Conservation (phyloP, 352 stramenopile species). For the Phytophthora sp. region DNA sequence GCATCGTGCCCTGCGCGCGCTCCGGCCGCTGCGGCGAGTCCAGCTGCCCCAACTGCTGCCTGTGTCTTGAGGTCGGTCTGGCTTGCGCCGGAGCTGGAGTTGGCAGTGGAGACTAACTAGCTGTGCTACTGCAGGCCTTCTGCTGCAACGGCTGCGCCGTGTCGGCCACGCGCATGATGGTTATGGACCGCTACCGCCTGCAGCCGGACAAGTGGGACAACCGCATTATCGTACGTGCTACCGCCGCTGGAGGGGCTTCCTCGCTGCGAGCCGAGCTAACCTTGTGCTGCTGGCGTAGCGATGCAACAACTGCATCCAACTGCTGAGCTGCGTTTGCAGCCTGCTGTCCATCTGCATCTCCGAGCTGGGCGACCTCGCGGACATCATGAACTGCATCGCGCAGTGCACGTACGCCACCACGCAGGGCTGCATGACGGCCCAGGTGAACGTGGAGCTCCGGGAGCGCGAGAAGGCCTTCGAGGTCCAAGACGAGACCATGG, state of each 20-base stretch:
- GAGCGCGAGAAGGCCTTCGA: constrained; percentile 67
- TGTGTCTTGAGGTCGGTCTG: constrained; percentile 87
- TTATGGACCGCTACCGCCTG: constrained; percentile 92
- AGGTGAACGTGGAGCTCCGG: constrained; percentile 93
- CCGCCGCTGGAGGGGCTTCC: background rate
- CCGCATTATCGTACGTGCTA: constrained; percentile 82
- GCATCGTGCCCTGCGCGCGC: constrained; percentile 86
- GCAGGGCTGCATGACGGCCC: constrained; percentile 94
- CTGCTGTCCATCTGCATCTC: constrained; percentile 82
- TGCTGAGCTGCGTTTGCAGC: constrained; percentile 74
- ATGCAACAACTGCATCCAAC: constrained; percentile 94
- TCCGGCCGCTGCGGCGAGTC: constrained; percentile 88
- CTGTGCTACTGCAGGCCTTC: constrained; percentile 50
- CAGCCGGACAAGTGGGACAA: constrained; percentile 94
- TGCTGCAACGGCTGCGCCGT: constrained; percentile 91
- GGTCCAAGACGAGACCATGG: constrained; percentile 62
- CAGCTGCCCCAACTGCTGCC: constrained; percentile 87
- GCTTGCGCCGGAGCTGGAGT: background rate
- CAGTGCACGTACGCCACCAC: constrained; percentile 93
- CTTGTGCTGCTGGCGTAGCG: constrained; percentile 45
- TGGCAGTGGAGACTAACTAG: background rate
- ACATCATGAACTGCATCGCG: constrained; percentile 88
- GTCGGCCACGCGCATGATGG: constrained; percentile 87
- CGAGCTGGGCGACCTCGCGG: constrained; percentile 65
- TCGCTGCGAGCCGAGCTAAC: background rate